These are phyloP conservation scores for Leccinum fibrillosum DNA, from an alignment of 768 basidiomycete genomes.

Conservation along the genomic window DNA sequence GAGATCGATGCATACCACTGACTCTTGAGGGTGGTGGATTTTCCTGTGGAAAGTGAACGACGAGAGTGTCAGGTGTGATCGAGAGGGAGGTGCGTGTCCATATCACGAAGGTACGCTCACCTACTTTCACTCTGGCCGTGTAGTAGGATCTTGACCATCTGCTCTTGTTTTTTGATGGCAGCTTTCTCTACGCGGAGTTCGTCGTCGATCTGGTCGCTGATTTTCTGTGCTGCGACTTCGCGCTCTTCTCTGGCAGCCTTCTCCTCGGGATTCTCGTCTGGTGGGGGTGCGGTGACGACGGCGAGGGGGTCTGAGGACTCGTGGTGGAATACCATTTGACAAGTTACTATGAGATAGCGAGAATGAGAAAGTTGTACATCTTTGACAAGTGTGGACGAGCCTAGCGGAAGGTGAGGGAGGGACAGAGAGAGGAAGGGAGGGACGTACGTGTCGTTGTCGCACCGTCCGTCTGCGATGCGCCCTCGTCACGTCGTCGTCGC, in stretches of 20 bases:
- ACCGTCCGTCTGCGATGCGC: too few relatives aligned
- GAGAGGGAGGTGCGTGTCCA: not conserved
- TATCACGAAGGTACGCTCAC: constrained; percentile 33
- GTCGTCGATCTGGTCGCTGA: constrained; percentile 64
- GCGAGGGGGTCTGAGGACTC: constrained; percentile 56
- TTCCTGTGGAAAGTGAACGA: constrained; percentile 39
- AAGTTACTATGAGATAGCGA: not conserved
- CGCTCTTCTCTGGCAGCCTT: constrained; percentile 38
- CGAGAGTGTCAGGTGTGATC: not conserved
- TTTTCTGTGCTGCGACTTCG: constrained; percentile 56
- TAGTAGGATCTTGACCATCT: constrained; percentile 53
- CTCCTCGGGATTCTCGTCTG: constrained; percentile 51
- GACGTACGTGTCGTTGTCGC: too few relatives aligned
- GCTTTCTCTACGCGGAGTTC: constrained; percentile 48
- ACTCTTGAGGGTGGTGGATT: constrained; percentile 71
- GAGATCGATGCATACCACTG: constrained; percentile 16
- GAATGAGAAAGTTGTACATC: constrained; percentile 1
- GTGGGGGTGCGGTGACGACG: constrained; percentile 53
- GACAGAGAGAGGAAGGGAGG: too few relatives aligned
- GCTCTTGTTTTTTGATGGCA: constrained; percentile 41
- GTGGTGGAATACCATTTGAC: constrained; percentile 24
- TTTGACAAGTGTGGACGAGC: not conserved
- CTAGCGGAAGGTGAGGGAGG: too few relatives aligned
- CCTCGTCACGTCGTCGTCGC: too few relatives aligned
- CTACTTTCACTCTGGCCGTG: constrained; percentile 66